Evolutionary conservation across 345 rosid species (phyloP).

Genomic region (Laguncularia racemosa): DNA sequence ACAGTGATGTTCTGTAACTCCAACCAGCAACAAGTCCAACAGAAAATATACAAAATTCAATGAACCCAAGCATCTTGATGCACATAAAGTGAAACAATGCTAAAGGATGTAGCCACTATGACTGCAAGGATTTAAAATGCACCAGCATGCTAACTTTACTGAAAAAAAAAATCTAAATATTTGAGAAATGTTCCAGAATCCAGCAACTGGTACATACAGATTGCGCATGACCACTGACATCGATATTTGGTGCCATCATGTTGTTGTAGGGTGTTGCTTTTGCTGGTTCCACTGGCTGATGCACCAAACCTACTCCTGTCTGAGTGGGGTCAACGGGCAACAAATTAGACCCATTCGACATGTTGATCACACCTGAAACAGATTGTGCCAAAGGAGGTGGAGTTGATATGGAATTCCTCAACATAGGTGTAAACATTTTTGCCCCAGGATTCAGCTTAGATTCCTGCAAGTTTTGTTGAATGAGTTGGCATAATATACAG

Average conservation of each 20-base stretch:
- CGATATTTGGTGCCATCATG: slow-evolving; percentile 40
- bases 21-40: neutral
- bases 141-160: neutral
- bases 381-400: slow-evolving; percentile 36
- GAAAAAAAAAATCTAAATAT: neutral
- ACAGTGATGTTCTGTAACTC: neutral
- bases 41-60: neutral
- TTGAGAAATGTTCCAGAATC: neutral
- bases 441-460: slow-evolving; percentile 90
- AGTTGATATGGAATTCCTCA: slow-evolving; percentile 34
- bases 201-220: slow-evolving; percentile 54
- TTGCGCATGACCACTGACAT: slow-evolving; percentile 38
- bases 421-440: slow-evolving; percentile 67
- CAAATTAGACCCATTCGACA: slow-evolving; percentile 41
- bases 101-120: neutral
- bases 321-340: slow-evolving; percentile 44
- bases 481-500: neutral
- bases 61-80: no score
- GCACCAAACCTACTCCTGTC: slow-evolving; percentile 47
- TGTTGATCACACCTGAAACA: slow-evolving; percentile 37
- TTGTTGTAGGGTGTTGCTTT: slow-evolving; percentile 52
- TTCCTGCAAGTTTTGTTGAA: slow-evolving; percentile 33
- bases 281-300: slow-evolving; percentile 38
- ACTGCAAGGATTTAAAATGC: neutral
- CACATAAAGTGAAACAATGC: no score